Evolutionary conservation across 805 yeast genomes (phyloP).

Genomic region (Candida hungchunana): DNA sequence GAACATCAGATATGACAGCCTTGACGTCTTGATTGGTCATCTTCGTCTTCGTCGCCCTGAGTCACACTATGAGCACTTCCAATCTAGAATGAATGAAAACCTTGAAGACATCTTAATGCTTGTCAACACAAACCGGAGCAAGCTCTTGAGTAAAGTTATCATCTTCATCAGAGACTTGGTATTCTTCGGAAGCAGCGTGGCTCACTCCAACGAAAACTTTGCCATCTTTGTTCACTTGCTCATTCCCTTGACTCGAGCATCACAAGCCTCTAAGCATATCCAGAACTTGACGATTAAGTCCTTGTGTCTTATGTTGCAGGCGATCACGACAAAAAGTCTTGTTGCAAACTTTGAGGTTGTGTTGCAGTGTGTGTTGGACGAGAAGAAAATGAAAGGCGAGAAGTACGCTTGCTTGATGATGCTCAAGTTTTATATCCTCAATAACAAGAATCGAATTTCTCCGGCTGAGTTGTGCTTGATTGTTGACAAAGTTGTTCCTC

Average conservation of each 20-base stretch:
- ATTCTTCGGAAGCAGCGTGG: conserved; percentile 18
- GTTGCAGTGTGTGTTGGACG: conserved; percentile 12
- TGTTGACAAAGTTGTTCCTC: conserved; percentile 7
- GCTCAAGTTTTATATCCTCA: conserved; percentile 22
- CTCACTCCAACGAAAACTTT: conserved; percentile 14
- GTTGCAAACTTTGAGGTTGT: conserved; percentile 16
- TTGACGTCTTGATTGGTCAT: conserved; percentile 22
- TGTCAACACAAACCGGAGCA: conserved; percentile 16
- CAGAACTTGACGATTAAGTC: conserved; percentile 18
- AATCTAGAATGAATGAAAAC: conserved; percentile 9
- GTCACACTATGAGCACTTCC: conserved; percentile 12
- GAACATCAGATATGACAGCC: conserved; percentile 12
- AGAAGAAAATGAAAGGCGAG: conserved; percentile 21
- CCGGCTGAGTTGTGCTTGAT: conserved; percentile 3
- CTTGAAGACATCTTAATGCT: conserved; percentile 18
- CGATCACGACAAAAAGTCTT: conserved; percentile 19
- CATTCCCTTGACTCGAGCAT: conserved; percentile 21
- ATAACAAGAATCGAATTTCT: conserved; percentile 9
- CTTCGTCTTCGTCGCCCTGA: conserved; percentile 18
- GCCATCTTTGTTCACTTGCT: conserved; percentile 18
- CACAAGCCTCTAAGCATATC: conserved; percentile 16
- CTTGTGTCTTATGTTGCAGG: conserved; percentile 24
- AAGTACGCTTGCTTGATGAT: conserved; percentile 23
- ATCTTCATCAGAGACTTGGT: conserved; percentile 24
- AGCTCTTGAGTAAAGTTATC: conserved; percentile 17